Evolutionary conservation across 129 eudicot genomes (phyloP).

Genomic region (Helianthus tuberosus): DNA sequence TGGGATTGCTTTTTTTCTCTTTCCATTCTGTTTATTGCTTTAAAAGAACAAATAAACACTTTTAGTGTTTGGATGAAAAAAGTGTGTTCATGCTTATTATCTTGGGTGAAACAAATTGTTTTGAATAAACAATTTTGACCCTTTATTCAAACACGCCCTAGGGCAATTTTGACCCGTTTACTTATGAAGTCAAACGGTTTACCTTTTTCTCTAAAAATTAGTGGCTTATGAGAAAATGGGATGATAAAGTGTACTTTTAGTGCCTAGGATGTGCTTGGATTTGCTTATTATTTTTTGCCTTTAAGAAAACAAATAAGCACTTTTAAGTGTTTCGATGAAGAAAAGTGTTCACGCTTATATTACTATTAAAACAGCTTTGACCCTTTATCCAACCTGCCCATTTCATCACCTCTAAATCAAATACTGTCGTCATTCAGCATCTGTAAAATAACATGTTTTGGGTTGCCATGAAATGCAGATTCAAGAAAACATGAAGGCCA

Average conservation of each 20-base stretch:
- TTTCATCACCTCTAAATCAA: background rate
- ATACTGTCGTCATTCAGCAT: background rate
- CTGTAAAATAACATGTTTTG: slow-evolving; percentile 9
- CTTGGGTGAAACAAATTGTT: too few species aligned
- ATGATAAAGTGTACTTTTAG: background rate
- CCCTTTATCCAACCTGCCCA: background rate
- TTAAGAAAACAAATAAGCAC: background rate
- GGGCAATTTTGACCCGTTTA: background rate
- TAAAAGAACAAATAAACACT: background rate
- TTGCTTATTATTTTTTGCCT: background rate
- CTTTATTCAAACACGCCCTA: too few species aligned
- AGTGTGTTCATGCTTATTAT: too few species aligned
- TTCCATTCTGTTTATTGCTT: too few species aligned
- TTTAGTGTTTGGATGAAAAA: background rate
- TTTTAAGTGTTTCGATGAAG: background rate
- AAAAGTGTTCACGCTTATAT: too few species aligned
- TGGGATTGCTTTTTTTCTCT: background rate
- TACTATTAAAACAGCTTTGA: background rate
- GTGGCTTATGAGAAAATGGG: background rate
- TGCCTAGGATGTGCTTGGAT: background rate
- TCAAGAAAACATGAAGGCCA: slow-evolving; percentile 90
- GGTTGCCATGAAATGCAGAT: slow-evolving; percentile 47
- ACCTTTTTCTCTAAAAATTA: background rate
- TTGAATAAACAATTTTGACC: too few species aligned
- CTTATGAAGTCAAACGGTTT: background rate